Evolutionary conservation across 805 yeast species (phyloP).

Genomic region (Cyberlindnera lachancei): DNA sequence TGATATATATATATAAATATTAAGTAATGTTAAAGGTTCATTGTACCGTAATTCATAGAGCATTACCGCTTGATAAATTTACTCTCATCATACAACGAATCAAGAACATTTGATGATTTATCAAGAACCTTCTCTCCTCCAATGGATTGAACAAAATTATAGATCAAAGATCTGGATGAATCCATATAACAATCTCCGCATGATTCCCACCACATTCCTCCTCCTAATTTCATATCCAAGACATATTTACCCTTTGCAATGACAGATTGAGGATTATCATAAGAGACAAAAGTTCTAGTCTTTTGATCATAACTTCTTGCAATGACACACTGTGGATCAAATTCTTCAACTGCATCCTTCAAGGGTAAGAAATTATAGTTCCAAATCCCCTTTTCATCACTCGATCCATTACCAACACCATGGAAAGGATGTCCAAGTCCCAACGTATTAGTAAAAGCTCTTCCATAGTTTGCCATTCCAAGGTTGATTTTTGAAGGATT

Average conservation of each 20-base stretch:
- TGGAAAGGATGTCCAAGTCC: conserved; percentile 36
- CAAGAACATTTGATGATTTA: conserved; percentile 4
- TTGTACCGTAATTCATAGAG: too few relatives aligned
- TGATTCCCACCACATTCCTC: conserved; percentile 96
- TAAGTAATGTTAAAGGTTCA: too few relatives aligned
- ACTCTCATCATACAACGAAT: conserved; percentile 7
- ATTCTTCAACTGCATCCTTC: conserved; percentile 34
- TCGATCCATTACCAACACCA: conserved; percentile 36
- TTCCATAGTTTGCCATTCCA: conserved; percentile 88
- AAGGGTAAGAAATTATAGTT: conserved; percentile 52
- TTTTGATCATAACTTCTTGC: conserved; percentile 41
- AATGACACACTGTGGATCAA: conserved; percentile 46
- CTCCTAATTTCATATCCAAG: conserved; percentile 44
- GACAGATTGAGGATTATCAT: conserved; percentile 56
- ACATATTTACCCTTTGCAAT: conserved; percentile 55
- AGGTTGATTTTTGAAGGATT: conserved; percentile 47
- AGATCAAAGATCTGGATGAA: conserved; percentile 32
- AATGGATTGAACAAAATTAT: conserved; percentile 33
- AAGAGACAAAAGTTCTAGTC: conserved; percentile 40
- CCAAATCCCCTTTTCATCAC: conserved; percentile 42
- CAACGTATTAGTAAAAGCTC: conserved; percentile 37
- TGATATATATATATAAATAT: too few relatives aligned
- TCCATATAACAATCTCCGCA: conserved; percentile 51
- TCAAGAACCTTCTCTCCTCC: conserved; percentile 9
- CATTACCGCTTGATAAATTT: conserved; percentile 12